Percentiles rank a stretch among this genome's conserved stretches.
phyloP scores from a whole-genome alignment of 2,329 filamentous ascomycete genomes.

The Trichoderma endophyticum region DNA sequence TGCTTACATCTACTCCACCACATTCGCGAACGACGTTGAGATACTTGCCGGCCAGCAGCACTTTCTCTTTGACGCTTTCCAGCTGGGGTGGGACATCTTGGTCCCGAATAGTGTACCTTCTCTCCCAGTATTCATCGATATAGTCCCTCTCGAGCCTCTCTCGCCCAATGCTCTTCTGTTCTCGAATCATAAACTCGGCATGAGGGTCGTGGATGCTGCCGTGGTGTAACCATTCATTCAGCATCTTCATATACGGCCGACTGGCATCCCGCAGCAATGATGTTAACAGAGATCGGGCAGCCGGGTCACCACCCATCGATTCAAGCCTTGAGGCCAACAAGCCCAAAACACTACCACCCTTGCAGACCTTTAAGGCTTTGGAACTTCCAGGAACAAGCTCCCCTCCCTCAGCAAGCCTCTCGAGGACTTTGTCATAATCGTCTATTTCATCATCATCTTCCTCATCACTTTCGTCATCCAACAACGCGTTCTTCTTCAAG shows the following conservation, averaged over 20 bases:
- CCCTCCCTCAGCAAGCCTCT: slow-evolving; percentile 81
- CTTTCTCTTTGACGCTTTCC: slow-evolving; percentile 87
- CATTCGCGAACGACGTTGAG: slow-evolving; percentile 97
- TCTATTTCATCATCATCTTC: slow-evolving; percentile 70
- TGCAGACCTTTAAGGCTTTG: slow-evolving; percentile 86
- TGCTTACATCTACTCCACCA: slow-evolving; percentile 90
- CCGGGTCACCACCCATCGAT: slow-evolving; percentile 89
- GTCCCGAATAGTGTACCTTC: slow-evolving; percentile 90
- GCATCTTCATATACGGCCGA: slow-evolving; percentile 93
- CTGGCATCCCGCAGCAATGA: slow-evolving; percentile 83
- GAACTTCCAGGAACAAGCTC: slow-evolving; percentile 76
- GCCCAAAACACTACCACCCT: slow-evolving; percentile 91
- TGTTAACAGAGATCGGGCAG: slow-evolving; percentile 76
- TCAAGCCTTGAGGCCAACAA: slow-evolving; percentile 81
- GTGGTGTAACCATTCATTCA: slow-evolving; percentile 98
- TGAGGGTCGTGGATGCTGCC: slow-evolving; percentile 94
- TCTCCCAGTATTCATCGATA: slow-evolving; percentile 99
- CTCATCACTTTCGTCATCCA: slow-evolving; percentile 75
- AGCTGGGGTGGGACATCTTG: slow-evolving; percentile 89
- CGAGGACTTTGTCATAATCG: slow-evolving; percentile 89
- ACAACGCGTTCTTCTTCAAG: slow-evolving; percentile 78
- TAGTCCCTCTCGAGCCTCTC: slow-evolving; percentile 94
- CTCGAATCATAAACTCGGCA: slow-evolving; percentile 89
- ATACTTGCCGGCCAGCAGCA: slow-evolving; percentile 93
- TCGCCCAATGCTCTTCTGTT: slow-evolving; percentile 90